A percentile compares a stretch with the other conserved stretches of the same genome.
Conservation (phyloP, 2,329 filamentous ascomycete genomes). For the Immersiporthe knoxdaviesiana region DNA sequence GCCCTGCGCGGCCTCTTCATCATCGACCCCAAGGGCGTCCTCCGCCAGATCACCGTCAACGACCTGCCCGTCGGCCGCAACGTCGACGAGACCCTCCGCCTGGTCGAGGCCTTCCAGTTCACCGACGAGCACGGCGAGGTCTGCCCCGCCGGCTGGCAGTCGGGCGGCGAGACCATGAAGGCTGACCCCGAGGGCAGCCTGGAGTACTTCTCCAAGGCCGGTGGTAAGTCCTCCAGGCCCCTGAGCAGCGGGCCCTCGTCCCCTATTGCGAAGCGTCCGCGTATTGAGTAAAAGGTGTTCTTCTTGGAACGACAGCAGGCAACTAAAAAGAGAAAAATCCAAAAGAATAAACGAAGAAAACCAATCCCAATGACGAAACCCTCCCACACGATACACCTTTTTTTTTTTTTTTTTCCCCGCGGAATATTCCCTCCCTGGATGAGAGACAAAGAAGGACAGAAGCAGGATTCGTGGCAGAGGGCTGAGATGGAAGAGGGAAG, state of each 20-base stretch:
- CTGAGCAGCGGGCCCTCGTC: conserved; percentile 23
- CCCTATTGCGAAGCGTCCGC: conserved; percentile 29
- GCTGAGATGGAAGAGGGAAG: not conserved
- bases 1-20: conserved; percentile 67
- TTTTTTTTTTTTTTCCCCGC: not conserved
- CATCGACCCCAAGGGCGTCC: conserved; percentile 64
- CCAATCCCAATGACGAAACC: not conserved
- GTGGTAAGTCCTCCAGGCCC: conserved; percentile 29
- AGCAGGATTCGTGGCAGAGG: not conserved
- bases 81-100: conserved; percentile 67
- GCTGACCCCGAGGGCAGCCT: conserved; percentile 55
- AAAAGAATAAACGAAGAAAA: not conserved
- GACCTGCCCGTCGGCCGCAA: conserved; percentile 66
- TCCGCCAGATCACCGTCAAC: conserved; percentile 68
- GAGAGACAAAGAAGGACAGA: not conserved
- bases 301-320: conserved; percentile 25
- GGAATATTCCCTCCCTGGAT: not conserved
- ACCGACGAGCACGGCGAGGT: conserved; percentile 82
- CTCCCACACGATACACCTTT: not conserved
- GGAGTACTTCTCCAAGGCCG: conserved; percentile 47
- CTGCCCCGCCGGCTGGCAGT: conserved; percentile 58
- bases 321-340: conserved; percentile 16
- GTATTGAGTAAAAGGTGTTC: conserved; percentile 28
- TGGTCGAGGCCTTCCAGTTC: conserved; percentile 77
- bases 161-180: conserved; percentile 54